Percentiles rank a stretch among this genome's conserved stretches.
phyloP scores from a whole-genome alignment of 768 basidiomycete genomes.

The Rhizopogon roseolus region DNA sequence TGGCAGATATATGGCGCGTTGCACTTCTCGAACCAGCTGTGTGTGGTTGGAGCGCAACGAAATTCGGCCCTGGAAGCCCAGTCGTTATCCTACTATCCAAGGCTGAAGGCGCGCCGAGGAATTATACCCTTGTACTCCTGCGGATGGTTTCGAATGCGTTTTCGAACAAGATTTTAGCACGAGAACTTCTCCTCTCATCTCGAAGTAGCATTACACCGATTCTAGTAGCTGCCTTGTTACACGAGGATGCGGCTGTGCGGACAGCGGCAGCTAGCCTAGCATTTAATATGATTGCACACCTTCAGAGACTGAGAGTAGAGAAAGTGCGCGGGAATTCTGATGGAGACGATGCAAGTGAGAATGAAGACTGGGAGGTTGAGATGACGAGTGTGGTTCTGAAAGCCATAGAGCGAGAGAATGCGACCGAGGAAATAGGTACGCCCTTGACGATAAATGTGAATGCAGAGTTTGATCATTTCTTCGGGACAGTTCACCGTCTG shows the following conservation, averaged over 20 bases:
- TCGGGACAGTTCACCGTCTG: slow-evolving; percentile 67
- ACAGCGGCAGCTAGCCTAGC: slow-evolving; percentile 79
- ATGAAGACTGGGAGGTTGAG: slow-evolving; percentile 86
- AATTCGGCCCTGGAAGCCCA: slow-evolving; percentile 31
- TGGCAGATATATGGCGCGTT: slow-evolving; percentile 80
- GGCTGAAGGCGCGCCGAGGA: slow-evolving; percentile 38
- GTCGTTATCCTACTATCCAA: slow-evolving; percentile 43
- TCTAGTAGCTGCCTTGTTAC: slow-evolving; percentile 63
- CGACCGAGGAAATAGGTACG: slow-evolving; percentile 80
- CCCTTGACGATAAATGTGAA: slow-evolving; percentile 6
- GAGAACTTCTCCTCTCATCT: slow-evolving; percentile 33
- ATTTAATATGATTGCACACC: slow-evolving; percentile 65
- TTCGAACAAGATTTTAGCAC: slow-evolving; percentile 35
- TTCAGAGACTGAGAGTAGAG: slow-evolving; percentile 61
- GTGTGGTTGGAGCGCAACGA: slow-evolving; percentile 42
- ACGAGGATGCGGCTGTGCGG: slow-evolving; percentile 62
- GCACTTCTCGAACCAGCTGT: slow-evolving; percentile 63
- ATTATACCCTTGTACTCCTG: slow-evolving; percentile 59
- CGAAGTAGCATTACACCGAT: slow-evolving; percentile 42
- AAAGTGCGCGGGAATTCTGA: slow-evolving; percentile 25
- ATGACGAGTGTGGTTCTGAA: slow-evolving; percentile 79
- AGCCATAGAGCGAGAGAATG: slow-evolving; percentile 64
- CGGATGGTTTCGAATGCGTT: slow-evolving; percentile 70
- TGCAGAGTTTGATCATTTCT: background rate
- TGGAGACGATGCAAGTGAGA: slow-evolving; percentile 40